Evolutionary conservation across 2,329 filamentous ascomycete genomes (phyloP).

Genomic region (Trichoderma harzianum): DNA sequence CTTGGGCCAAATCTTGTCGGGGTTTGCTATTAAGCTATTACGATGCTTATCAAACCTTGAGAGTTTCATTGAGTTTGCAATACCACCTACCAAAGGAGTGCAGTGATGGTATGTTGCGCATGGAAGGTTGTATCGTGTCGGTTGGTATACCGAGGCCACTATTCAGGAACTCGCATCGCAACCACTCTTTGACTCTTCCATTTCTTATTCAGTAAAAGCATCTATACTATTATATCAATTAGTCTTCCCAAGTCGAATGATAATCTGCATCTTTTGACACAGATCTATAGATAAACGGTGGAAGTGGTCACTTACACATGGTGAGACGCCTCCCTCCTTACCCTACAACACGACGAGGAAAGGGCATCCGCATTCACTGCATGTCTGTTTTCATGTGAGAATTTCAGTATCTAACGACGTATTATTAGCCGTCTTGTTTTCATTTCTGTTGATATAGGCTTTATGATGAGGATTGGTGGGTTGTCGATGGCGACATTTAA

Average conservation of each 20-base stretch:
- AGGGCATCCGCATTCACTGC: background rate
- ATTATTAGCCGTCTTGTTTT: background rate
- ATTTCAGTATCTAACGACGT: background rate
- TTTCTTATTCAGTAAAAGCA: background rate
- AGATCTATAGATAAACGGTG: background rate
- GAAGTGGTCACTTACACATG: background rate
- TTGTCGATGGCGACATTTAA: constrained; percentile 1
- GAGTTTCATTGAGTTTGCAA: background rate
- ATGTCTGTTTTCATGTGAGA: background rate
- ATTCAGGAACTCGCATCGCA: background rate
- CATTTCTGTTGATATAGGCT: background rate
- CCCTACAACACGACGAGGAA: background rate
- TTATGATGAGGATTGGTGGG: background rate
- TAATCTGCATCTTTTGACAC: background rate
- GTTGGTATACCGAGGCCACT: background rate
- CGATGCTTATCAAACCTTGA: background rate
- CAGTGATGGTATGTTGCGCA: background rate
- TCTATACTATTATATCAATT: background rate
- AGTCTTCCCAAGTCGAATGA: background rate
- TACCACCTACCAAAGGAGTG: background rate
- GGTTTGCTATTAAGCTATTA: background rate
- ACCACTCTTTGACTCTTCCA: background rate
- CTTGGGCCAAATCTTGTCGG: too few species aligned
- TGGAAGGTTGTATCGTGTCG: background rate
- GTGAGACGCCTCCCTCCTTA: background rate